Evolutionary conservation across 192 early-diverging fungal genomes (phyloP), one percentile per base, ranked within the genome.

Genomic region (Thamnidium elegans): DNA sequence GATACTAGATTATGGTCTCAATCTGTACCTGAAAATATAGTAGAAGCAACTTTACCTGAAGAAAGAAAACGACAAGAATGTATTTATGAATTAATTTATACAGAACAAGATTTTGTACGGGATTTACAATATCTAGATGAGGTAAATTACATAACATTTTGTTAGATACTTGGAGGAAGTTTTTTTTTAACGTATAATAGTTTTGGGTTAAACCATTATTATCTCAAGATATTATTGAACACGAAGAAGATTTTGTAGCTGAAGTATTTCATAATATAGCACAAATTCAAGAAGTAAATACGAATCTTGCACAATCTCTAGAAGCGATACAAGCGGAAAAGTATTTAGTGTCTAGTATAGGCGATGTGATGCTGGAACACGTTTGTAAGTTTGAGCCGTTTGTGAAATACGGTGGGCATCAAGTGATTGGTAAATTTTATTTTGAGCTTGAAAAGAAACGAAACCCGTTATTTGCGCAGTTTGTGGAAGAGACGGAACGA

Each of bases 1-100:
- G 77, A 87, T 51, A 81, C 20, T 23, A 43, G 84, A 55, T 75
- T 90, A 63, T 98, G 96, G 96, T 84, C 87, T 23, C 87, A 85
- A 54, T 87, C 90, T 1, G 94, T 96, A n/a, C 87, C 94, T 15
- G 81, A 81, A 64, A 84, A 89, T 17, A 79, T 96, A 21, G 71
- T 89, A 6, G 87, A 90, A 43, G 81, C 87, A 2, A 81, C 92
- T 1, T 86, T 89, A 11, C 71, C 86, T 26, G 64, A 83, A 39
- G 95, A 99, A 71, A 84, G 88, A 54, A 90, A 93, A 65, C 83
- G 95, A 0, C 96, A 99, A 73, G 94, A 99, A 73, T 84, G 85
- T 34, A 92, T 99, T 68, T 96, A 88, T 70, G 96, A 99, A 77
- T 70, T 97, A 55, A 90, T 96, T 23, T 86, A 92, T 51, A 94